phyloP scores from a whole-genome alignment of 495 filamentous ascomycete genomes.

The Rhizodiscina lignyota region DNA sequence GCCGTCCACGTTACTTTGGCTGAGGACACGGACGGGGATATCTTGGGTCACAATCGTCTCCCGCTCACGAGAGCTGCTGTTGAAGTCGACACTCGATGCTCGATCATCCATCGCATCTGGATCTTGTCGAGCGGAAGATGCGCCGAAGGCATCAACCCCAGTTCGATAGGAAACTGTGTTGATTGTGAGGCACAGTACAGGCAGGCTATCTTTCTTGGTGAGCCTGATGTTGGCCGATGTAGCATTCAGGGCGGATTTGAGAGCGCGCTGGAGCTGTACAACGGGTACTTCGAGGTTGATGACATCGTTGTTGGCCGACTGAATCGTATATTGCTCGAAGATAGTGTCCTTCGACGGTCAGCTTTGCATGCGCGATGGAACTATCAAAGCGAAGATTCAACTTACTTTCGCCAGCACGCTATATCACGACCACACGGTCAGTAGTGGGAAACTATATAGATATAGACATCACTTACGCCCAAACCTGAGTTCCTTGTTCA shows the following conservation, averaged over 20 bases:
- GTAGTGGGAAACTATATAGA: not conserved
- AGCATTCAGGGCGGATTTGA: slow-evolving; percentile 66
- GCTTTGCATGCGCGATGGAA: not conserved
- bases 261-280: slow-evolving; percentile 59
- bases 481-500: slow-evolving; percentile 86
- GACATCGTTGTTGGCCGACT: slow-evolving; percentile 67
- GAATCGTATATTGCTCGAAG: slow-evolving; percentile 75
- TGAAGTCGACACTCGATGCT: slow-evolving; percentile 20
- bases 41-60: slow-evolving; percentile 92
- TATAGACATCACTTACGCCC: slow-evolving; percentile 46
- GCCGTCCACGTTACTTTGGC: slow-evolving; percentile 58
- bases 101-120: slow-evolving; percentile 4
- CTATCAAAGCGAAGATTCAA: slow-evolving; percentile 4
- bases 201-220: slow-evolving; percentile 77
- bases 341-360: slow-evolving; percentile 44
- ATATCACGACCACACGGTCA: not conserved
- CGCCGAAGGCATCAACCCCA: not conserved
- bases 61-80: slow-evolving; percentile 32
- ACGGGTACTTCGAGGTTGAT: slow-evolving; percentile 95
- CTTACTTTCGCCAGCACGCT: slow-evolving; percentile 23
- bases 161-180: slow-evolving; percentile 18
- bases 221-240: slow-evolving; percentile 68
- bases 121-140: not conserved
- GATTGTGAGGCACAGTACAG: slow-evolving; percentile 74
- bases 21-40: slow-evolving; percentile 80